A percentile compares a stretch with the other conserved stretches of the same genome.
These are phyloP conservation scores for Plasmodium adleri DNA, from an alignment of 169 alveolate genomes.

Conservation along the genomic window DNA sequence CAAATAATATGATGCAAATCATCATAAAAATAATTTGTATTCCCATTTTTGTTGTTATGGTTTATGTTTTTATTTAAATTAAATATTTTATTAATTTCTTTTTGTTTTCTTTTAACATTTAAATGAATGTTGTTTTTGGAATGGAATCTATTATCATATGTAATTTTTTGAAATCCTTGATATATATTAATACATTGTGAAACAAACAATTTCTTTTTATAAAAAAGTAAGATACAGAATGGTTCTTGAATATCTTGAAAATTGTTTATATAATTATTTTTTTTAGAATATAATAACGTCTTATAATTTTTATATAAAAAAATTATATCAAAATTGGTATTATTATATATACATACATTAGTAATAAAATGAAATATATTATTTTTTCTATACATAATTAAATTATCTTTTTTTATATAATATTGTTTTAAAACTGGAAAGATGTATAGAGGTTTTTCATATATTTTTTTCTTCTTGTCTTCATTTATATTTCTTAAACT, in stretches of 20 bases:
- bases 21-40: too few relatives aligned
- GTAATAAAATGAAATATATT: constrained; percentile 13
- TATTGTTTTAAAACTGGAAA: constrained; percentile 17
- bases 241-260: constrained; percentile 4
- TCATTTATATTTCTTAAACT: too few relatives aligned
- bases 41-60: too few relatives aligned
- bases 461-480: too few relatives aligned
- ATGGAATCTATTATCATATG: too few relatives aligned
- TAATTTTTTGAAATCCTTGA: too few relatives aligned
- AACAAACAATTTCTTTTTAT: constrained; percentile 26
- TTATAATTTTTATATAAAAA: constrained; percentile 34
- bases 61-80: too few relatives aligned
- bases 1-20: too few relatives aligned
- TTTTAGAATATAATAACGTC: constrained; percentile 22
- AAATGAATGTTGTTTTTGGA: too few relatives aligned
- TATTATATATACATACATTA: constrained; percentile 39
- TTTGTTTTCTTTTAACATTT: too few relatives aligned
- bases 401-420: background rate
- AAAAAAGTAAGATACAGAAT: constrained; percentile 34
- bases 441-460: background rate
- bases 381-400: constrained; percentile 4
- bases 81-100: too few relatives aligned
- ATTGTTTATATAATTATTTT: constrained; percentile 13
- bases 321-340: constrained; percentile 29
- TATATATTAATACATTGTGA: background rate